Evolutionary conservation across 768 basidiomycete genomes (phyloP), one percentile per base, ranked within the genome.

Genomic region (Nidula microcarpa): DNA sequence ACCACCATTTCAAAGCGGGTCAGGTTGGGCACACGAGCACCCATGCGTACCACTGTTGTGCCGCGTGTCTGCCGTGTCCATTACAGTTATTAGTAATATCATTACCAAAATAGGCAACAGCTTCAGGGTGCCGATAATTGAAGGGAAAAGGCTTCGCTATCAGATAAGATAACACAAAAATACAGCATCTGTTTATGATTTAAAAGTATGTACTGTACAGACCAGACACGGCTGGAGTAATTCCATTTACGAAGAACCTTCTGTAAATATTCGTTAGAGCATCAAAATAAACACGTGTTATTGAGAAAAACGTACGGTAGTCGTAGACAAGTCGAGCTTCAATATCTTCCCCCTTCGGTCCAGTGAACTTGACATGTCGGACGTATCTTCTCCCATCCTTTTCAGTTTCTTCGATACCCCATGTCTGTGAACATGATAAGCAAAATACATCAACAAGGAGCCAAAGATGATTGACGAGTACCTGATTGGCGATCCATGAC

Each of bases 401-500:
- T 23, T 23, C 23, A 57, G 85, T 68, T 4, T 73, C 72, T 59
- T 86, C 75, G 17, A 89, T 75, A 18, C 87, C 88, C 88, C 87
- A 90, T 13, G 74, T 68, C 77, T 76, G 52, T 33, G 37, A 5
- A 45, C 49, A 48, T 33, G 43, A 55, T 50, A 34, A 36, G 33
- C 32, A 11, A 35, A 23, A 16, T 4, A 50, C 13, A 44, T 47
- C 9, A 39, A 33, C 50, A 51, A 46, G 16, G 41, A 50, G 5
- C 23, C 33, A 51, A 18, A 30, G 32, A 18, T 14, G 2, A 11
- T 11, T 16, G 16, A 4, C 2, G 58, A 70, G 35, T 52, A 86
- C 89, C 79, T 87, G 85, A 43, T 82, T 66, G 1, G 76, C 84
- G 54, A 70, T 79, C 89, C 89, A 91, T 5, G 71, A 74, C 14